Base-by-base conservation (phyloP, 1,284 basidiomycete species). In the Rhodotorula sp. region DNA sequence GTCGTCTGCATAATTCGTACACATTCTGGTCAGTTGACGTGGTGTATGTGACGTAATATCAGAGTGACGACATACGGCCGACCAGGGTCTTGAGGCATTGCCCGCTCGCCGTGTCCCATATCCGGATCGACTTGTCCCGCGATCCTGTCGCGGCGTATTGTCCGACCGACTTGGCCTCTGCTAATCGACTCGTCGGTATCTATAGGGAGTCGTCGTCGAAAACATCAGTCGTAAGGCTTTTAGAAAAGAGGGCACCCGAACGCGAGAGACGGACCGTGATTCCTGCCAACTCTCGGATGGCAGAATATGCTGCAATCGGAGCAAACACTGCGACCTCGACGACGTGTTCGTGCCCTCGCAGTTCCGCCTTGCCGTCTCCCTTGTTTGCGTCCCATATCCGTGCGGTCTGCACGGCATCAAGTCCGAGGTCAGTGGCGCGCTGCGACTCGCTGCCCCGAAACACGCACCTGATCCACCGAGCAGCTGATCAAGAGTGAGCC, bases 261-360 rank as follows among this genome's bases (percentile, higher is more conserved):
- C 8, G 3, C 2, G n/a, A 26, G 31, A 18, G 15, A 79, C 83
- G 71, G 61, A 90, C 89, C 74, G 87, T 86, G 73, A 92, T 83
- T 6, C 90, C 90, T 3, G 87, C 87, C 56, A 95, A 84, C 80
- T 92, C 90, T 65, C 91, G 85, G 63, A 96, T 89, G 3, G 90
- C 87, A 21, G 87, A 80, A 81, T 92, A 91, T 15, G 91, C 86
- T 23, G 85, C 82, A 12, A 87, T 81, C 2, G 93, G 93, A 14
- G 91, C 92, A 80, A 95, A 95, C 15, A 88, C 87, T 20, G 90
- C 89, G 54, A 87, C 88, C 80, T 95, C 92, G 21, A 96, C 87
- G 29, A 91, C 90, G 80, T 95, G 89, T 63, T 93, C 92, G 79
- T 96, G 93, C 0, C 92, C 93, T 67, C 92, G 85, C 78, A 96